phyloP scores from a whole-genome alignment of 2,329 filamentous ascomycete species.

The Cladosporium sp. region DNA sequence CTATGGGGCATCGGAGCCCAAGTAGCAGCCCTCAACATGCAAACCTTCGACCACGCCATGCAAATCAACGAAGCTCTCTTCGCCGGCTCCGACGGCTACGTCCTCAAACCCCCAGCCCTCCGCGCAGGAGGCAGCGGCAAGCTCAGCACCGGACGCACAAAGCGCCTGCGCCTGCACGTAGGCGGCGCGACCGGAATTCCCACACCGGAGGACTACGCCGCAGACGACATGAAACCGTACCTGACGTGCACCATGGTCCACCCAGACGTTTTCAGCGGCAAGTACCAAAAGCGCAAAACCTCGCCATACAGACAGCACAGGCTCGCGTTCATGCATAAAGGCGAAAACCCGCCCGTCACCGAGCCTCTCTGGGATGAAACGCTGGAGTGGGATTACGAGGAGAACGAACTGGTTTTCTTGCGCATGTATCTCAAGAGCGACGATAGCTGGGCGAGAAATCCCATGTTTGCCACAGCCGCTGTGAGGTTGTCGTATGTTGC shows the following conservation, averaged over 20 bases:
- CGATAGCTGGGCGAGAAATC: conserved; percentile 58
- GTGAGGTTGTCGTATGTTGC: conserved; percentile 55
- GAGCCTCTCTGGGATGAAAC: conserved; percentile 63
- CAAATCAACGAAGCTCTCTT: conserved; percentile 67
- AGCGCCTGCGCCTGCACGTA: conserved; percentile 53
- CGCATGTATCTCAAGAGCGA: conserved; percentile 64
- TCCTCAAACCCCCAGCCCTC: conserved; percentile 59
- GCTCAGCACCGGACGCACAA: conserved; percentile 44
- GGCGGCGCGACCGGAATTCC: conserved; percentile 61
- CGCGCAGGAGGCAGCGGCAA: conserved; percentile 52
- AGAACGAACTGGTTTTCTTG: conserved; percentile 61
- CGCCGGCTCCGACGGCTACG: conserved; percentile 59
- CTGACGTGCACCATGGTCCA: conserved; percentile 61
- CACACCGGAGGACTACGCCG: conserved; percentile 46
- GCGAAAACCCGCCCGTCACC: conserved; percentile 54
- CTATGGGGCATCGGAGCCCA: conserved; percentile 66
- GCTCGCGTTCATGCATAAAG: conserved; percentile 52
- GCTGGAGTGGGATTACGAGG: conserved; percentile 64
- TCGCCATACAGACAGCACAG: conserved; percentile 56
- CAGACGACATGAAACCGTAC: conserved; percentile 57
- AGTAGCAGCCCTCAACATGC: conserved; percentile 66
- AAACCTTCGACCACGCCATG: conserved; percentile 61
- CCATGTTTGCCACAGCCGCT: conserved; percentile 56
- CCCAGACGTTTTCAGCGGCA: conserved; percentile 45
- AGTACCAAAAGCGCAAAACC: conserved; percentile 59